Conservation (phyloP, 2,329 filamentous ascomycete genomes). For the Colletotrichum ledebouriae region DNA sequence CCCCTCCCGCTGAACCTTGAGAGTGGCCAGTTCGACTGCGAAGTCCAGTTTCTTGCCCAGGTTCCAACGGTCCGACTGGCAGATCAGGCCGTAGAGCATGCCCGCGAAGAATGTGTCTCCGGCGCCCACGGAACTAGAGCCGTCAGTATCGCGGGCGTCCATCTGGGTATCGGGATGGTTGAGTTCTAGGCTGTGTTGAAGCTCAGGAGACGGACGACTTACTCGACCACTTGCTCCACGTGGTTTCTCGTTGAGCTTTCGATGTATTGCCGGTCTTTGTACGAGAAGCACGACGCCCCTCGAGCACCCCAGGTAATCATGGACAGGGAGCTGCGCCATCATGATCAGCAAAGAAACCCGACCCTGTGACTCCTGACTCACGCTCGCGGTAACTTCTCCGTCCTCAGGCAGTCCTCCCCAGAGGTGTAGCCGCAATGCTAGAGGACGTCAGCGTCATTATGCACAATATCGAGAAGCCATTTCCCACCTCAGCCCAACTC, state of each 20-base stretch:
- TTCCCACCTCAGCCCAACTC: slow-evolving; percentile 75
- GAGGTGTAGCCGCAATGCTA: slow-evolving; percentile 54
- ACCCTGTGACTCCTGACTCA: slow-evolving; percentile 50
- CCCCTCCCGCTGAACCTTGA: slow-evolving; percentile 76
- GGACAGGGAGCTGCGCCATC: slow-evolving; percentile 56
- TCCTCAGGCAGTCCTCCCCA: slow-evolving; percentile 64
- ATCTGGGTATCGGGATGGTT: background rate
- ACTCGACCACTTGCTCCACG: slow-evolving; percentile 68
- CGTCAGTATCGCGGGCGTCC: slow-evolving; percentile 7
- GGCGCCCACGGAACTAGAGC: slow-evolving; percentile 75
- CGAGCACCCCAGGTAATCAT: slow-evolving; percentile 72
- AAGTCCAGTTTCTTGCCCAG: slow-evolving; percentile 65
- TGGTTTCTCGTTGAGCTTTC: slow-evolving; percentile 58
- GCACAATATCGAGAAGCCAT: too few relatives aligned
- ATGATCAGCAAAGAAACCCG: slow-evolving; percentile 21
- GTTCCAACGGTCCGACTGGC: slow-evolving; percentile 63
- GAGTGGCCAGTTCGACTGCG: slow-evolving; percentile 75
- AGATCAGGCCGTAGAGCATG: slow-evolving; percentile 73
- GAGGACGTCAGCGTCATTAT: slow-evolving; percentile 8
- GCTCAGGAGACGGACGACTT: slow-evolving; percentile 48
- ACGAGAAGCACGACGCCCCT: slow-evolving; percentile 59
- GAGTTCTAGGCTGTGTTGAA: too few relatives aligned
- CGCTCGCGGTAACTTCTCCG: slow-evolving; percentile 60
- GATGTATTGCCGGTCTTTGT: slow-evolving; percentile 51
- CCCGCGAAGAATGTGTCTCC: slow-evolving; percentile 83